These are phyloP conservation scores for Metarhizium guizhouense DNA, from an alignment of 2,329 filamentous ascomycete genomes.

Conservation along the genomic window DNA sequence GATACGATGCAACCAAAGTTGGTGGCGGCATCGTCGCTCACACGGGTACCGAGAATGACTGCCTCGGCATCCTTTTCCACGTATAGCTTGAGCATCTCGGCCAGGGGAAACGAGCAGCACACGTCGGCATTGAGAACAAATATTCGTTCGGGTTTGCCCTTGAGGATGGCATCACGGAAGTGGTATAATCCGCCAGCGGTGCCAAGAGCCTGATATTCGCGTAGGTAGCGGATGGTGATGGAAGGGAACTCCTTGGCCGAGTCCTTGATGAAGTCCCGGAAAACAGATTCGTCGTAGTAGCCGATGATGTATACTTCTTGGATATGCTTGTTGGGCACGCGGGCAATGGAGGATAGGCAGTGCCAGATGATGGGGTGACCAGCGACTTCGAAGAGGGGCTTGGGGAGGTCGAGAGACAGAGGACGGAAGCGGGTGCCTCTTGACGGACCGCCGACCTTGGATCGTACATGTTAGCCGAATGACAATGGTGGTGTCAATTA, in stretches of 20 bases:
- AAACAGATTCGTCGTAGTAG: constrained; percentile 96
- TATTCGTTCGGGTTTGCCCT: constrained; percentile 87
- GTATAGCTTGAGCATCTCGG: constrained; percentile 91
- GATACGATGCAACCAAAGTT: constrained; percentile 99
- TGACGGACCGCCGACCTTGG: constrained; percentile 85
- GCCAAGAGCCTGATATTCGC: constrained; percentile 93
- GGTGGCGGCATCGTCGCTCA: constrained; percentile 80
- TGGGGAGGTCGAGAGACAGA: constrained; percentile 89
- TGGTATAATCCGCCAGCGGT: constrained; percentile 96
- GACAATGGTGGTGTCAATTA: not conserved
- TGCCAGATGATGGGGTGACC: constrained; percentile 98
- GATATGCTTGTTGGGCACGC: constrained; percentile 70
- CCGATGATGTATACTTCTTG: constrained; percentile 96
- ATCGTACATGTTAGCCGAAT: constrained; percentile 18
- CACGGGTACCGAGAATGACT: constrained; percentile 86
- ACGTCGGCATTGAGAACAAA: constrained; percentile 98
- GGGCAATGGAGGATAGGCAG: constrained; percentile 84
- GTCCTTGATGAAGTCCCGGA: constrained; percentile 97
- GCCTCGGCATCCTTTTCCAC: constrained; percentile 94
- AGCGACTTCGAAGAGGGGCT: constrained; percentile 97
- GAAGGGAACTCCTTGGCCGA: constrained; percentile 75
- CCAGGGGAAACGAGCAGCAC: constrained; percentile 95
- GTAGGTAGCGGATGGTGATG: constrained; percentile 82
- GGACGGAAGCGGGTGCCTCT: constrained; percentile 93
- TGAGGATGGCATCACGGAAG: constrained; percentile 97